A percentile compares a stretch with the other conserved stretches of the same genome.
Conservation (phyloP, 257 asterid species). For the Solanum phureja region DNA sequence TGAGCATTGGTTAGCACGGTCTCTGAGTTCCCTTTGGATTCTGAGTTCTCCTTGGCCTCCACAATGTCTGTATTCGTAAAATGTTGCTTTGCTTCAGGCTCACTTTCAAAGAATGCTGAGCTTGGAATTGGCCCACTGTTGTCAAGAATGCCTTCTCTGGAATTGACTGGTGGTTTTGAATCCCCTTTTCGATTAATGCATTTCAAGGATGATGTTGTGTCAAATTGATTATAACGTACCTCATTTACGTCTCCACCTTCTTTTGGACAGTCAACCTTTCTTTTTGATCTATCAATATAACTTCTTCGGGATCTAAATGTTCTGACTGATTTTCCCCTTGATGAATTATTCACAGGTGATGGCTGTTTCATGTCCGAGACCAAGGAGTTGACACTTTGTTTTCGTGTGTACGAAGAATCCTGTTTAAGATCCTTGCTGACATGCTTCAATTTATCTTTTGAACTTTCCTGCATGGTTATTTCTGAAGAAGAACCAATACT, state of each 20-base stretch:
- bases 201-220: slow-evolving; percentile 9
- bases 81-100: slow-evolving; percentile 19
- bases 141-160: slow-evolving; percentile 9
- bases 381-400: slow-evolving; percentile 13
- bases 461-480: slow-evolving; percentile 9
- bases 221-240: slow-evolving; percentile 8
- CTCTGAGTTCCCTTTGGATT: slow-evolving; percentile 15
- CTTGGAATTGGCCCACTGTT: slow-evolving; percentile 20
- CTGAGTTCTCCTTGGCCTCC: slow-evolving; percentile 16
- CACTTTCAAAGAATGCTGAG: slow-evolving; percentile 25
- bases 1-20: slow-evolving; percentile 12
- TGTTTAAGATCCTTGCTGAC: slow-evolving; percentile 14
- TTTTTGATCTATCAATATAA: slow-evolving; percentile 12
- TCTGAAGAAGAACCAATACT: slow-evolving; percentile 32
- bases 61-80: slow-evolving; percentile 5
- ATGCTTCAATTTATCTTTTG: slow-evolving; percentile 6
- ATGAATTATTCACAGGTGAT: slow-evolving; percentile 18
- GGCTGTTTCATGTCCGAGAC: slow-evolving; percentile 29
- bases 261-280: slow-evolving; percentile 10
- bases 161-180: slow-evolving; percentile 10
- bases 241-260: slow-evolving; percentile 15
- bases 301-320: slow-evolving; percentile 38
- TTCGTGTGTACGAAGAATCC: slow-evolving; percentile 20
- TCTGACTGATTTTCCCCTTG: slow-evolving; percentile 71
- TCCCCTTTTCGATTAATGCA: slow-evolving; percentile 9